These are phyloP conservation scores for Kazachstania kunashirensis DNA, from an alignment of 805 yeast species.

Conservation along the genomic window DNA sequence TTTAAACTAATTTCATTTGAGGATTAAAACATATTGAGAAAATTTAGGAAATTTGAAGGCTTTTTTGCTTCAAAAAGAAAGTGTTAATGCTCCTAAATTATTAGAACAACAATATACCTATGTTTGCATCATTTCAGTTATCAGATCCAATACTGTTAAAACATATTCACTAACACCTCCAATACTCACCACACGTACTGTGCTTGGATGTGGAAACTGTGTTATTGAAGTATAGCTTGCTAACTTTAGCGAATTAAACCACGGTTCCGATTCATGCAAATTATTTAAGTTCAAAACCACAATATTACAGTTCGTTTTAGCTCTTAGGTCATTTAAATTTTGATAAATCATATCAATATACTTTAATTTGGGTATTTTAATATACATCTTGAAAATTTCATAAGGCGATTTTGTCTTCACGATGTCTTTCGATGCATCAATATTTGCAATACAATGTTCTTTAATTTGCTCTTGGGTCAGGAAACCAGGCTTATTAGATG, in stretches of 20 bases:
- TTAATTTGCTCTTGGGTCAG: slow-evolving; percentile 26
- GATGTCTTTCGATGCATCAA: slow-evolving; percentile 20
- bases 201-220: slow-evolving; percentile 25
- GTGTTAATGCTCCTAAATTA: too few species aligned
- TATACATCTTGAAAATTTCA: slow-evolving; percentile 26
- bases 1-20: too few species aligned
- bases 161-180: slow-evolving; percentile 30
- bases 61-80: too few species aligned
- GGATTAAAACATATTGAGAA: too few species aligned
- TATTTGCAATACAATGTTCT: slow-evolving; percentile 23
- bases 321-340: slow-evolving; percentile 24
- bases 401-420: slow-evolving; percentile 23
- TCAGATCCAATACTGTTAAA: slow-evolving; percentile 18
- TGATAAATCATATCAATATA: slow-evolving; percentile 23
- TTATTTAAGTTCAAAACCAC: slow-evolving; percentile 27
- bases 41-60: too few species aligned
- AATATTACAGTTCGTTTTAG: slow-evolving; percentile 28
- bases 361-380: slow-evolving; percentile 26
- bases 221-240: slow-evolving; percentile 14
- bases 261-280: slow-evolving; percentile 26
- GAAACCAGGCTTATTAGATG: slow-evolving; percentile 9
- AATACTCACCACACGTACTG: slow-evolving; percentile 24
- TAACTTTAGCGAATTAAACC: slow-evolving; percentile 24
- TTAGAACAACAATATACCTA: too few species aligned
- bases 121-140: slow-evolving; percentile 10